These are phyloP conservation scores for Globisporangium echinulatum DNA, from an alignment of 352 stramenopile species.

Conservation along the genomic window DNA sequence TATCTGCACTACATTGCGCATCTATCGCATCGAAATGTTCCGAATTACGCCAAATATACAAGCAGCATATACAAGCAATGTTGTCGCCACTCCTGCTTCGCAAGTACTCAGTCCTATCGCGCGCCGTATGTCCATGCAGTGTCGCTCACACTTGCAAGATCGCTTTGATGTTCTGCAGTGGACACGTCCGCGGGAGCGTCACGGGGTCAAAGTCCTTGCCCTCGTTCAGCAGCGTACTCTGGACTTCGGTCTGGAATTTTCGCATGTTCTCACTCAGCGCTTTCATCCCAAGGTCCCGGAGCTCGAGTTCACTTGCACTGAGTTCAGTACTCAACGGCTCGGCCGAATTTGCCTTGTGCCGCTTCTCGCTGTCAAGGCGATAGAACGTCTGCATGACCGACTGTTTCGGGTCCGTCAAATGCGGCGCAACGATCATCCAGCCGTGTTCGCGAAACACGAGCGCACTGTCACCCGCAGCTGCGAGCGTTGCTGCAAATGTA, in stretches of 20 bases:
- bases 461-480: background rate
- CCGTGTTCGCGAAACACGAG: constrained; percentile 10
- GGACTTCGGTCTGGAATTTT: constrained; percentile 4
- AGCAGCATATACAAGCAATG: too few relatives aligned
- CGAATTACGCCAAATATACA: too few relatives aligned
- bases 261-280: constrained; percentile 9
- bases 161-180: constrained; percentile 2
- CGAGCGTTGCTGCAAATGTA: constrained; percentile 10
- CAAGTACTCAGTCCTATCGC: too few relatives aligned
- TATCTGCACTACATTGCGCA: too few relatives aligned
- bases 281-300: constrained; percentile 3
- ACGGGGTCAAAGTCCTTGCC: background rate
- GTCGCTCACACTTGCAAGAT: too few relatives aligned
- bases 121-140: too few relatives aligned
- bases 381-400: constrained; percentile 9
- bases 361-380: constrained; percentile 9
- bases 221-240: constrained; percentile 2
- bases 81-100: too few relatives aligned
- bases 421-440: constrained; percentile 9
- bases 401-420: background rate
- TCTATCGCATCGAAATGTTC: too few relatives aligned
- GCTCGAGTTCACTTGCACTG: background rate
- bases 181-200: background rate
- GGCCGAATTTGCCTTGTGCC: background rate
- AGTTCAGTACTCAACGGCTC: background rate